A percentile compares a stretch with the other conserved stretches of the same genome.
Evolutionary conservation across 2,329 filamentous ascomycete species (phyloP).

Genomic region (Clonostachys chloroleuca): DNA sequence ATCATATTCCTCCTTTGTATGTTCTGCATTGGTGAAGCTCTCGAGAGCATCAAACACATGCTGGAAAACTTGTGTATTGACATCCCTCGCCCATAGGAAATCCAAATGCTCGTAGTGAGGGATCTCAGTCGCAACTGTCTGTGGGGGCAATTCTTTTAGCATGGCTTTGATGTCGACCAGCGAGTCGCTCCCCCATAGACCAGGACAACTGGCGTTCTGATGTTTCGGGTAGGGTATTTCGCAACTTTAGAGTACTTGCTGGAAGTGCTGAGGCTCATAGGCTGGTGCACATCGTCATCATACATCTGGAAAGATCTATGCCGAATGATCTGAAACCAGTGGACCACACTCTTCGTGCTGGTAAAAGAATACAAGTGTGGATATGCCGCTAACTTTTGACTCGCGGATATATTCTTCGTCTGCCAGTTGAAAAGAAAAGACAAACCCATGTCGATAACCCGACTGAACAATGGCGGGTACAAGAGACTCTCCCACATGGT

Average conservation of each 20-base stretch:
- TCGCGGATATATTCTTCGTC: constrained; percentile 74
- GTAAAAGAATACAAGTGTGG: constrained; percentile 96
- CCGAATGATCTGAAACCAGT: constrained; percentile 99
- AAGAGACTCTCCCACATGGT: constrained; percentile 97
- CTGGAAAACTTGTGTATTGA: constrained; percentile 79
- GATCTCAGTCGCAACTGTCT: constrained; percentile 82
- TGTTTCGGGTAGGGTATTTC: constrained; percentile 94
- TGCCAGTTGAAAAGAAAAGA: constrained; percentile 87
- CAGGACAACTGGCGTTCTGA: constrained; percentile 90
- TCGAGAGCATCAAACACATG: constrained; percentile 89
- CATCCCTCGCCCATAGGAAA: constrained; percentile 89
- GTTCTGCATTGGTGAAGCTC: constrained; percentile 56
- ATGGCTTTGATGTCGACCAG: constrained; percentile 91
- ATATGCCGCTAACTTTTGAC: constrained; percentile 93
- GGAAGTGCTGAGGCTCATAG: constrained; percentile 63
- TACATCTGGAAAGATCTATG: constrained; percentile 98
- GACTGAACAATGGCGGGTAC: constrained; percentile 90
- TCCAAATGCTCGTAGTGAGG: constrained; percentile 95
- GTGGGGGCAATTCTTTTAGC: constrained; percentile 79
- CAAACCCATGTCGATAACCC: constrained; percentile 78
- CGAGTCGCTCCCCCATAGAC: constrained; percentile 90
- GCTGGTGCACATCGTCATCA: constrained; percentile 85
- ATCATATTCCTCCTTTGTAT: constrained; percentile 57
- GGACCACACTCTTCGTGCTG: constrained; percentile 92
- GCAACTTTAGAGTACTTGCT: constrained; percentile 94